phyloP scores from a whole-genome alignment of 2,329 filamentous ascomycete species.

The Furcasterigmium sp. region DNA sequence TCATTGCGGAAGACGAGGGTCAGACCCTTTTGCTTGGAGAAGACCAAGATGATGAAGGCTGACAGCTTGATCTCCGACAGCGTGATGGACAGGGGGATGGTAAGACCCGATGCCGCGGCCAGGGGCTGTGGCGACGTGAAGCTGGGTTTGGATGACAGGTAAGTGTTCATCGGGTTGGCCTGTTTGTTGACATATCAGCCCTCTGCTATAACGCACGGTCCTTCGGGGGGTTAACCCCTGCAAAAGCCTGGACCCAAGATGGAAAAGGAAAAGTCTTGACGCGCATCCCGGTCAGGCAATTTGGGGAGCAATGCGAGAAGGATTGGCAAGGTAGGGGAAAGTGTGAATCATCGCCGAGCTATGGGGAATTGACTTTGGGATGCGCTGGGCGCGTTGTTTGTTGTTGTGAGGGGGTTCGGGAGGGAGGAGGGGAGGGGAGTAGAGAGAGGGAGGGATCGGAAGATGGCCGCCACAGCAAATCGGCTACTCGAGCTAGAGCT shows the following conservation, averaged over 20 bases:
- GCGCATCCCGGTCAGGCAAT: slow-evolving; percentile 29
- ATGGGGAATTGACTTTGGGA: slow-evolving; percentile 5
- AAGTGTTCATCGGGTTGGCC: slow-evolving; percentile 96
- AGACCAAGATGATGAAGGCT: slow-evolving; percentile 95
- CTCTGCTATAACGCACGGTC: slow-evolving; percentile 25
- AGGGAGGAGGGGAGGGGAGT: slow-evolving; percentile 8
- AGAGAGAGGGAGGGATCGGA: background rate
- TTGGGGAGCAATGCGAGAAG: slow-evolving; percentile 26
- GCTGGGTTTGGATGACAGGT: slow-evolving; percentile 81
- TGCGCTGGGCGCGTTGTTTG: background rate
- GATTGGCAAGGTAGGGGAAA: background rate
- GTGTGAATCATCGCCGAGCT: slow-evolving; percentile 1
- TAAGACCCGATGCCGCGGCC: slow-evolving; percentile 85
- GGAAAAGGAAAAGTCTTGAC: slow-evolving; percentile 15
- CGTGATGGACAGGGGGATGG: slow-evolving; percentile 96
- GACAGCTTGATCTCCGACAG: slow-evolving; percentile 93
- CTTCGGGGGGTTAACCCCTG: slow-evolving; percentile 15
- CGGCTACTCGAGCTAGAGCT: too few species aligned
- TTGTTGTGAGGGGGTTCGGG: slow-evolving; percentile 3
- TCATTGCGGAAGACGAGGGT: slow-evolving; percentile 98
- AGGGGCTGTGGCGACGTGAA: slow-evolving; percentile 92
- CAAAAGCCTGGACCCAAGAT: slow-evolving; percentile 7
- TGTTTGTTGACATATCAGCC: slow-evolving; percentile 47
- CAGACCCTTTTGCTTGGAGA: slow-evolving; percentile 94
- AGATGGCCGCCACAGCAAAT: background rate